Evolutionary conservation across 176 grass and related monocot species (phyloP), one percentile per base, ranked within the genome.

Genomic region (Melocanna baccifera): DNA sequence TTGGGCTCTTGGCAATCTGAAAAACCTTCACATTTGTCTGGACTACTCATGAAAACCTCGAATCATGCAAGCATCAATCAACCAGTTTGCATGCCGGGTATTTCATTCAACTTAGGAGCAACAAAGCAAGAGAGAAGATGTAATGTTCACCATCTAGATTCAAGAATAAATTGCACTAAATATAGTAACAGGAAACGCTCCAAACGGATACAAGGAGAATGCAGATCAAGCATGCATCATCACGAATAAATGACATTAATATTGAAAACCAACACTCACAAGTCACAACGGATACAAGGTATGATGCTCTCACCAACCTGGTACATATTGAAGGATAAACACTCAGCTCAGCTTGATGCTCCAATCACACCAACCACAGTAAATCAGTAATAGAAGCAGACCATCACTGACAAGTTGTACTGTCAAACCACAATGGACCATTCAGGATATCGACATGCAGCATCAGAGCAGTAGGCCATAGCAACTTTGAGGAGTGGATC

Each of bases 241-340:
- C 42, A 50, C 51, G 42, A 64, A 78, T 59, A 28, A 28, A 34
- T 51, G 52, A 1, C 63, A 83, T 69, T 10, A n/a, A 68, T 51
- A 84, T 12, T 78, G 10, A 42, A 63, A 72, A 56, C 25, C 19
- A 36, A 74, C 61, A 65, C 52, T 62, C 53, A 62, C 23, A 42
- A 36, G 45, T 37, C 19, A 25, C 26, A 84, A 67, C 67, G 81
- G 87, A 84, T 84, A 78, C 3, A 78, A 73, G 22, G 39, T 59
- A 59, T 73, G 71, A 66, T 86, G 71, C 47, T 73, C 79, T 64
- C 76, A 86, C 79, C 84, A 73, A 87, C 48, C 47, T 76, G 55
- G 29, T 76, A 41, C 52, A 57, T 14, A 37, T 4, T 7, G 5
- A 84, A 84, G 58, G 9, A 73, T 2, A 74, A 14, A 11, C 3